Evolutionary conservation across 768 basidiomycete genomes (phyloP), one percentile per base, ranked within the genome.

Genomic region (Termitomyces sp.): DNA sequence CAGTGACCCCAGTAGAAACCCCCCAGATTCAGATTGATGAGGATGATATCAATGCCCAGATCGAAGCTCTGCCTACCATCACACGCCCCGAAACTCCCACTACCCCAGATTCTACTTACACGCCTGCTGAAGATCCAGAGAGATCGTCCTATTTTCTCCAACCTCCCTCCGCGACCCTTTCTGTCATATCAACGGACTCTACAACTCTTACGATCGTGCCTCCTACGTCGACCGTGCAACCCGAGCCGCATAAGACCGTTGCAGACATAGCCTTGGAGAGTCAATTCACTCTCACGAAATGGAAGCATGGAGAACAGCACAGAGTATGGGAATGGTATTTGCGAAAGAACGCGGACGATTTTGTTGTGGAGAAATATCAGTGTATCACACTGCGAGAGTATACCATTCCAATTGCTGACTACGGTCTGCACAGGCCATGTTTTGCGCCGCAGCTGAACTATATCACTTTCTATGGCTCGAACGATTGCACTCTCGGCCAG

Each of bases 251-350:
- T 37, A 91, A 86, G 64, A 83, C 85, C 0, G 72, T 75, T 2
- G 75, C 81, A 29, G 91, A 95, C 63, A 92, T 97, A 47, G 72
- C 79, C 11, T 73, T 86, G 37, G 88, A 95, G 66, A 92, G 91
- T 65, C 81, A 78, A 19, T 82, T 90, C 40, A 82, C 80, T 46
- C 75, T 84, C 37, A 73, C 90, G 38, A 86, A 89, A 67, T 87
- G 86, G 78, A 86, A 87, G 62, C 90, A 95, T 55, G 87, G 89
- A 62, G 93, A 96, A 63, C 89, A 92, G 61, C 82, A 89, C 37
- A 86, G 91, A 42, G 83, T 96, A 29, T 98, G 95, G 95, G 91
- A 94, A 65, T 97, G 94, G 95, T 96, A 96, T 66, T 75, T 91
- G 11, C 83, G 90, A 49, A 90, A 92, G 72, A 93, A 95, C 66